Evolutionary conservation across 2,329 filamentous ascomycete genomes (phyloP).

Genomic region (Polychaeton citri): DNA sequence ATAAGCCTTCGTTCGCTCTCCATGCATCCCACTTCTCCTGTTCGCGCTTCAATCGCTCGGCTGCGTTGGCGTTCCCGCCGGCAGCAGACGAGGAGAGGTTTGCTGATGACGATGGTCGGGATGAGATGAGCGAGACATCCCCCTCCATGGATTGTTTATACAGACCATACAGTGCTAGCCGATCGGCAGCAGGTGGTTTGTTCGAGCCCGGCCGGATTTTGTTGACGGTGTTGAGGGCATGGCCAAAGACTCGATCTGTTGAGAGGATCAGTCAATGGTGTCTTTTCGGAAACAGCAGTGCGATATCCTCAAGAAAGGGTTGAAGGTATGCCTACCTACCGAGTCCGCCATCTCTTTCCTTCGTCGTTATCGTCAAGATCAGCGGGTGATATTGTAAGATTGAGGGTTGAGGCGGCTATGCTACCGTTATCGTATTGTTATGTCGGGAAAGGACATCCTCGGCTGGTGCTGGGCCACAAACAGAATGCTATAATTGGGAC

Average conservation of each 20-base stretch:
- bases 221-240: slow-evolving; percentile 97
- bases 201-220: slow-evolving; percentile 90
- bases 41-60: slow-evolving; percentile 22
- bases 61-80: slow-evolving; percentile 1
- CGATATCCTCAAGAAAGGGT: not conserved
- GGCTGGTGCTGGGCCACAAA: no score
- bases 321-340: slow-evolving; percentile 10
- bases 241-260: slow-evolving; percentile 91
- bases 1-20: slow-evolving; percentile 73
- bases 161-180: slow-evolving; percentile 86
- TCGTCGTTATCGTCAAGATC: no score
- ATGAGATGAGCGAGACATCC: slow-evolving; percentile 88
- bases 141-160: slow-evolving; percentile 99
- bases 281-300: not conserved
- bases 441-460: no score
- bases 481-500: no score
- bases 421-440: no score
- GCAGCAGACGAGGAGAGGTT: slow-evolving; percentile 1
- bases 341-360: slow-evolving; percentile 22
- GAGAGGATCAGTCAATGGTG: no score
- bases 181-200: slow-evolving; percentile 71
- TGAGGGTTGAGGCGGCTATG: no score
- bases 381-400: no score
- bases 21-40: slow-evolving; percentile 61
- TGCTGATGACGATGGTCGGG: slow-evolving; percentile 46